These are phyloP conservation scores for Camellia japonica DNA, from an alignment of 148 eudicot genomes.

Conservation along the genomic window DNA sequence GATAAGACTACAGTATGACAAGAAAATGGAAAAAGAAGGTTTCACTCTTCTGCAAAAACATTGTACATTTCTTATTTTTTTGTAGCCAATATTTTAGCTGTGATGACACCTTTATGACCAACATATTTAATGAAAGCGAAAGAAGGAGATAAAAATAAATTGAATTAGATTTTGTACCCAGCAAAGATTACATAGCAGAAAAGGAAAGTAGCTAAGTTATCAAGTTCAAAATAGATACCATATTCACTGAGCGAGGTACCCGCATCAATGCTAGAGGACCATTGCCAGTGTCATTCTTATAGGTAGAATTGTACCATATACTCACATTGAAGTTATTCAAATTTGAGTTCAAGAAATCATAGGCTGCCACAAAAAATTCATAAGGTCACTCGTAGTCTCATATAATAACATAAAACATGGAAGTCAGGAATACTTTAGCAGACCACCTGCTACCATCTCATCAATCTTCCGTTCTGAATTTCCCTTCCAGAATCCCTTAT, in stretches of 20 bases:
- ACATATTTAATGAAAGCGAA: background rate
- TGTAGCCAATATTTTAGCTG: background rate
- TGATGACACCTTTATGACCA: background rate
- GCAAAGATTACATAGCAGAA: background rate
- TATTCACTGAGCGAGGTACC: conserved; percentile 74
- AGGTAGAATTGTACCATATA: conserved; percentile 86
- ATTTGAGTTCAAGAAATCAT: conserved; percentile 73
- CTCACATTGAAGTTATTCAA: conserved; percentile 56
- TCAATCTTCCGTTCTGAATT: conserved; percentile 53
- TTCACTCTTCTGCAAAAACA: no score
- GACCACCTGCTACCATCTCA: conserved; percentile 69
- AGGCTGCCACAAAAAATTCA: conserved; percentile 43
- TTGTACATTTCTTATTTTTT: background rate
- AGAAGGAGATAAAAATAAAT: background rate
- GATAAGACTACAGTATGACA: background rate
- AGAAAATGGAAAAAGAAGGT: background rate
- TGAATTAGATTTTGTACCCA: background rate
- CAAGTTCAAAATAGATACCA: conserved; percentile 54
- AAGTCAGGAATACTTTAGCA: background rate
- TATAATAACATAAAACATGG: background rate
- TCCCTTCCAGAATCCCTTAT: conserved; percentile 67
- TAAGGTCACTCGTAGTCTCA: background rate
- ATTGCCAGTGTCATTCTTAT: conserved; percentile 68
- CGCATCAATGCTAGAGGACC: conserved; percentile 43
- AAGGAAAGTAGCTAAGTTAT: conserved; percentile 2